A percentile compares a stretch with the other conserved stretches of the same genome.
Conservation (phyloP, 805 yeast species). For the Candida silvatica region DNA sequence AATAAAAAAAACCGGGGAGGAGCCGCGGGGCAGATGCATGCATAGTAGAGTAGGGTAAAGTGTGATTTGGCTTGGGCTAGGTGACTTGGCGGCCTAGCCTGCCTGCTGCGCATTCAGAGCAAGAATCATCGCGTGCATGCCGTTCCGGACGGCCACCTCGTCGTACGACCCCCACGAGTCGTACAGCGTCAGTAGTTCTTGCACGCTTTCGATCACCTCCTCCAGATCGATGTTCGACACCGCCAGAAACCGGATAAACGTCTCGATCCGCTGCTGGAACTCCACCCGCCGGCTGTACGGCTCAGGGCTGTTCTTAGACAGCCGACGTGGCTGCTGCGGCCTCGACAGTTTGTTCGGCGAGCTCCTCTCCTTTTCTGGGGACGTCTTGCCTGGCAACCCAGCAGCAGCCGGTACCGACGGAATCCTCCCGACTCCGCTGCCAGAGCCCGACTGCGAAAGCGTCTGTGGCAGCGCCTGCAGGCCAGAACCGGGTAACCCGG, state of each 20-base stretch:
- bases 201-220: constrained; percentile 73
- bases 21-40: too few relatives aligned
- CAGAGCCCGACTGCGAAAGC: too few relatives aligned
- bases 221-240: constrained; percentile 69
- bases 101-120: constrained; percentile 10
- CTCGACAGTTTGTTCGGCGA: background rate
- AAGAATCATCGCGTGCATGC: constrained; percentile 29
- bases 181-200: constrained; percentile 73
- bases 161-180: constrained; percentile 84
- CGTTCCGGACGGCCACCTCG: constrained; percentile 48
- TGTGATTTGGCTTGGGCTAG: too few relatives aligned
- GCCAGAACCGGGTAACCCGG: too few relatives aligned
- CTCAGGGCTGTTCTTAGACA: background rate
- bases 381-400: too few relatives aligned
- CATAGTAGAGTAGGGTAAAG: too few relatives aligned
- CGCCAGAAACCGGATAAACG: constrained; percentile 60
- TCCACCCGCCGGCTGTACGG: too few relatives aligned
- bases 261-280: constrained; percentile 35
- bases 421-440: too few relatives aligned
- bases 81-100: too few relatives aligned
- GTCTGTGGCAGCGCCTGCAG: too few relatives aligned
- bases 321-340: background rate
- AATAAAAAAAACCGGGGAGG: too few relatives aligned
- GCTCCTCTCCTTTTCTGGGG: background rate
- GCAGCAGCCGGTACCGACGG: too few relatives aligned